Base-by-base conservation (phyloP, 2,329 filamentous ascomycete genomes). In the Coniella vitis region DNA sequence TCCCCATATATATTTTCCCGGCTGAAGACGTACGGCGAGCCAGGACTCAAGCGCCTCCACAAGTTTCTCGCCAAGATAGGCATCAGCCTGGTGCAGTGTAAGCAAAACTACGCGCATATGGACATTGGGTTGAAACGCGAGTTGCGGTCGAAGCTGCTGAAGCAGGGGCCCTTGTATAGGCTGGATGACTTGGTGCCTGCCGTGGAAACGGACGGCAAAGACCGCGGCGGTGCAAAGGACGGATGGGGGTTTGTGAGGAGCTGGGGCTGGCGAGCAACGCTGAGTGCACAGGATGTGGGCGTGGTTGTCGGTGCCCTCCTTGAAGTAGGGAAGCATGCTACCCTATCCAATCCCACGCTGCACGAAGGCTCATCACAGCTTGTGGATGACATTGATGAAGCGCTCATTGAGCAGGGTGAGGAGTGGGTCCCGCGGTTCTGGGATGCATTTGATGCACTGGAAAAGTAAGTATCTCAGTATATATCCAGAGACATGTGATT, bases 11-110 rank as follows among this genome's bases (percentile, higher is more conserved):
- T 98, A 4, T 91, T 94, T 52, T 88, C 91, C 3, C 81, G 89
- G 29, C 76, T 98, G 39, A 91, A 94, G 66, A 90, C 95, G 40
- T 98, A 93, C 91, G 94, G 84, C 52, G 93, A 97, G 54, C 79
- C 78, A 44, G 93, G 93, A 3, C 78, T 87, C 46, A 95, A 94
- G 64, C 81, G 91, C 45, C 73, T 98, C 17, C 88, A 96, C 66
- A 97, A 97, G 63, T 77, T 98, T 0, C 76, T 98, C 3, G 93
- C 93, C 38, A 98, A 97, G 67, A 98, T 98, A 91, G 93, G 93
- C 29, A 87, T 98, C 48, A 95, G 88, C 61, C 73, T 97, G 34
- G 86, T 85, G 4, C 91, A 98, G 68, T 95, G 90, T 69, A 90
- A 89, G 60, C 93, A 97, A 66, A 91, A 83, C 63, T 98, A 97